Base-by-base conservation (phyloP, 2,329 filamentous ascomycete genomes). In the Clarireedia paspali region DNA sequence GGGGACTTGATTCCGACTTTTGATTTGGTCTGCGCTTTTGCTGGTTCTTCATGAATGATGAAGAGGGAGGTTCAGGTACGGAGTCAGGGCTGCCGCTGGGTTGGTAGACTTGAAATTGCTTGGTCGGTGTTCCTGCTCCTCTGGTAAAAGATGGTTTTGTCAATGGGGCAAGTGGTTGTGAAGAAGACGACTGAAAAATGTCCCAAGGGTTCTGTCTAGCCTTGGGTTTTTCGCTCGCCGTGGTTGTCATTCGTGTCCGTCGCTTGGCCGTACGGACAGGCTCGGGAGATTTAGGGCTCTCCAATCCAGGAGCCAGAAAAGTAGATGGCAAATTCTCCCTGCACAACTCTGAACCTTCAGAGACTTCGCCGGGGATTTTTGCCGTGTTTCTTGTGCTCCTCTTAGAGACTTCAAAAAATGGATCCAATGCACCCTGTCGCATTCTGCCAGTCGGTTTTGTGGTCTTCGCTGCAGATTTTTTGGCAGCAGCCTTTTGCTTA, bases 371-470 rank as follows among this genome's bases (percentile, higher is more conserved):
- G 7, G 47, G 26, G 38, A 49, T 51, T 47, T 61, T 60, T 1
- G 20, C 38, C 15, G 14, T 45, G 1, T 48, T 44, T 38, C 42
- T 59, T n/a, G 56, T 26, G 5, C 34, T 49, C 42, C 62, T 55
- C 55, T 71, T 70, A 10, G 63, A 63, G 12, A 64, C 47, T 15
- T 63, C 66, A 20, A 72, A 59, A 53, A 64, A 73, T 51, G 58
- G 61, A 57, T 72, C 67, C 50, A 72, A 57, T 15, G 68, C 66
- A 26, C 68, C 70, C 40, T 62, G 60, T 36, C 67, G 62, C 63
- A 69, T 69, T 9, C 62, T 60, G 40, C 58, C 59, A 48, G 61
- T 44, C 20, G 52, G 7, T 24, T 54, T 46, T 4, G 9, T 36
- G 4, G 47, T 50, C 23, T 55, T 47, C 40, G 24, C 53, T 30